Evolutionary conservation across 176 grass and related monocot species (phyloP).

Genomic region (Oryza glaberrima): DNA sequence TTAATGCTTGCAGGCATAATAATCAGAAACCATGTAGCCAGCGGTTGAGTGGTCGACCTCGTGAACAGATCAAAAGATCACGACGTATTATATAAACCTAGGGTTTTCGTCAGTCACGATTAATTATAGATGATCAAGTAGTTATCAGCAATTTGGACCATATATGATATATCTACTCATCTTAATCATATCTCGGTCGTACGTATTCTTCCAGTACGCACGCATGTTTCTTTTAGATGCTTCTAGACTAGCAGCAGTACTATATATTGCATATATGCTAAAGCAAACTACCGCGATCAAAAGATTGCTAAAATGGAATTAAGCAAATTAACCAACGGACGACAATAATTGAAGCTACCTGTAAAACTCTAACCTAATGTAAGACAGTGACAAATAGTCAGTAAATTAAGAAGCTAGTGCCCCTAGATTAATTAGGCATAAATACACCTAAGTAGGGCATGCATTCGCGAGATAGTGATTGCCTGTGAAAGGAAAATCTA

Average conservation of each 20-base stretch:
- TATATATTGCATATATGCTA: neutral
- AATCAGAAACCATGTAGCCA: neutral
- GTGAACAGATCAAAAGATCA: neutral
- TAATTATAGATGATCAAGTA: neutral
- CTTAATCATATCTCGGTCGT: neutral
- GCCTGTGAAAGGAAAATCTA: slow-evolving; percentile 29
- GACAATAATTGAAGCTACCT: slow-evolving; percentile 1
- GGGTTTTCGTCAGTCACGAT: neutral
- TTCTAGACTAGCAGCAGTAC: neutral
- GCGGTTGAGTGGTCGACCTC: neutral
- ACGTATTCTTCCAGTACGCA: neutral
- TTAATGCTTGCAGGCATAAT: neutral
- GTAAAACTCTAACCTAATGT: slow-evolving; percentile 2
- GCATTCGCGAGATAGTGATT: slow-evolving; percentile 27
- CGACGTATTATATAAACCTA: neutral
- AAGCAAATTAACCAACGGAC: neutral
- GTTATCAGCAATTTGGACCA: neutral
- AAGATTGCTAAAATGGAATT: neutral
- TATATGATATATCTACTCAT: neutral
- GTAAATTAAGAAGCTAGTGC: neutral
- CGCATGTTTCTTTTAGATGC: neutral
- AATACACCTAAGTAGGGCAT: slow-evolving; percentile 5
- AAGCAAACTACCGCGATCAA: neutral
- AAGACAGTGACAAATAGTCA: slow-evolving; percentile 23
- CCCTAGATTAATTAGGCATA: neutral